Conservation (phyloP, 2,329 filamentous ascomycete species). For the Colletotrichum sojae region DNA sequence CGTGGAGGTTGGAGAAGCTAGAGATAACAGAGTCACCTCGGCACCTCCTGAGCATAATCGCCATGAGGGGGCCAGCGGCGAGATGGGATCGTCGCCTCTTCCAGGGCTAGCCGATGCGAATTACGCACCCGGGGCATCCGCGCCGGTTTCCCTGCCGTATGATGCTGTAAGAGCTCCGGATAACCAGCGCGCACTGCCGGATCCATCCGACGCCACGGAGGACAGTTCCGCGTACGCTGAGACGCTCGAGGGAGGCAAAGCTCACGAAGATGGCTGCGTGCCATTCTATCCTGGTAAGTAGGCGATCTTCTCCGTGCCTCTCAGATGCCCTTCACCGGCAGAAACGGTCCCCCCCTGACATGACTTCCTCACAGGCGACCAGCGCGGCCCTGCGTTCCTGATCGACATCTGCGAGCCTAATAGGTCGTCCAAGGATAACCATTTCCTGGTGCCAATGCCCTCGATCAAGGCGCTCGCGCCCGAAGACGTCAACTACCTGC, state of each 20-base stretch:
- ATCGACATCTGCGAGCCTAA: constrained; percentile 34
- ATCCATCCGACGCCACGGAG: constrained; percentile 30
- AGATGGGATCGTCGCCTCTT: not conserved
- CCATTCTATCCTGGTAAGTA: constrained; percentile 30
- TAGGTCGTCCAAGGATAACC: constrained; percentile 26
- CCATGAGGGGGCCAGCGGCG: not conserved
- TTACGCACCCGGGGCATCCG: not conserved
- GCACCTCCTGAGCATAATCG: constrained; percentile 19
- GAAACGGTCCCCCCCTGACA: not conserved
- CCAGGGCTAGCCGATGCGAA: not conserved
- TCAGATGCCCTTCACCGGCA: not conserved
- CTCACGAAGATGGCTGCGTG: constrained; percentile 22
- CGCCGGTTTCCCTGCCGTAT: constrained; percentile 7
- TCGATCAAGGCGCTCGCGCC: constrained; percentile 29
- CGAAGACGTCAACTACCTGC: constrained; percentile 35
- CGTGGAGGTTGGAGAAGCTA: not conserved
- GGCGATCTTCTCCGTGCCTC: not conserved
- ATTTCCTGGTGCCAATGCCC: constrained; percentile 32
- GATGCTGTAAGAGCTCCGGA: constrained; percentile 27
- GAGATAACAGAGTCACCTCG: constrained; percentile 8
- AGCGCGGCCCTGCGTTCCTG: constrained; percentile 25
- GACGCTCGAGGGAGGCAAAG: constrained; percentile 25
- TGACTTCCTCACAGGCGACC: not conserved
- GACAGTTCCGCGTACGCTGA: constrained; percentile 37
- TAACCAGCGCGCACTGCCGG: constrained; percentile 9